Evolutionary conservation across 352 stramenopile species (phyloP), one percentile per base, ranked within the genome.

Genomic region (Phytopythium ostracodes): DNA sequence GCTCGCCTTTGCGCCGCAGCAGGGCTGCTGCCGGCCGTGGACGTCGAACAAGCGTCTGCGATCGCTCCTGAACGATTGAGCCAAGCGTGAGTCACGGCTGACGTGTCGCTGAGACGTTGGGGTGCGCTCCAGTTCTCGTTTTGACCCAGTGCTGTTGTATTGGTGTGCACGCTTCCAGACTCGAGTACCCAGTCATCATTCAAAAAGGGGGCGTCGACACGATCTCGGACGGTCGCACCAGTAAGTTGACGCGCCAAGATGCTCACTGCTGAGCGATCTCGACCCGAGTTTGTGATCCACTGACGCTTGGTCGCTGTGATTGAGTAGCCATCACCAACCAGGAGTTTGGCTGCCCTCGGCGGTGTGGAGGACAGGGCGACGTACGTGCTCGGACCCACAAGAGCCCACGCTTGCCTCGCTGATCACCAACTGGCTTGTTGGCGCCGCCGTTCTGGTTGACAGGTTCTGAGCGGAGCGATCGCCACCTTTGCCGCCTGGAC

Each of bases 361-460:
- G 93, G 2, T 98, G 91, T 54, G 93, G 93, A 35, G 93, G 93
- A 22, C 87, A 98, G 70, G 93, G 93, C 61, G 93, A 98, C 65
- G 85, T 98, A 75, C 38, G 72, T 51, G n/a, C 11, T n/a, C 27
- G 11, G 5, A 17, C 8, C 20, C 33, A 14, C 0, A 20, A 15
- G 51, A 20, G 4, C 17, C 24, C 20, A 49, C 22, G 60, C 42
- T 25, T 1, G 51, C 7, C 31, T 55, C 25, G 24, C 20, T n/a
- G 31, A 11, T 6, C 42, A 27, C 43, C 54, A 2, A 22, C 24
- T 56, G 10, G 22, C 56, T 29, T 25, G 42, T 15, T 49, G 42
- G 1, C 17, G n/a, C n/a, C n/a, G 4, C 40, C 40, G 40, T 12
- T n/a, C 6, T 44, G 10, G 6, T 51, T 33, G 33, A 2, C 65